Conservation (phyloP, 805 yeast genomes). For the Naumovozyma baii region DNA sequence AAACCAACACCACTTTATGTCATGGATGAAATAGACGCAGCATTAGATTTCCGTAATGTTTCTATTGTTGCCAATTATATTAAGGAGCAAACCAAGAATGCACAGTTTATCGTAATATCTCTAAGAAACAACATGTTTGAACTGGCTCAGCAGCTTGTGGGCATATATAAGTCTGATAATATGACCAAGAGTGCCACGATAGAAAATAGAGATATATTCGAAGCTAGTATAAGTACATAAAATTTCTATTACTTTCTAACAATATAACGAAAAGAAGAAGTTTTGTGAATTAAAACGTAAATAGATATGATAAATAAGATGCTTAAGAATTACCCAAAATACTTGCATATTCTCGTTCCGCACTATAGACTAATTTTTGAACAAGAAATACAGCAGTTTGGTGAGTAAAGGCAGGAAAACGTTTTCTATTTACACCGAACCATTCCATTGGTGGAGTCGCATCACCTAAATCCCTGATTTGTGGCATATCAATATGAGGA, state of each 20-base stretch:
- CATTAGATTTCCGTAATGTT: constrained; percentile 91
- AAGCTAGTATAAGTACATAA: constrained; percentile 2
- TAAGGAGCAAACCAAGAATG: constrained; percentile 89
- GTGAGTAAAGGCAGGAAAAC: constrained; percentile 80
- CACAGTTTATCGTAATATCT: constrained; percentile 92
- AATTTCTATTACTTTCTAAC: neutral
- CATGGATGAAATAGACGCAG: constrained; percentile 99
- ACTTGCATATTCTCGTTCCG: constrained; percentile 39
- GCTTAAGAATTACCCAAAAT: constrained; percentile 32
- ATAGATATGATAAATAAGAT: neutral
- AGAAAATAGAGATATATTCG: constrained; percentile 48
- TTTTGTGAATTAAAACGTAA: neutral
- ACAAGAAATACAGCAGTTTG: constrained; percentile 64
- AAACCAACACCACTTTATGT: constrained; percentile 96
- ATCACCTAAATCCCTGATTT: constrained; percentile 80
- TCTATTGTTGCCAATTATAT: constrained; percentile 96
- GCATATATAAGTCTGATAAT: constrained; percentile 87
- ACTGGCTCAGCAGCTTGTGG: constrained; percentile 86
- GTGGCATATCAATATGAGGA: constrained; percentile 83
- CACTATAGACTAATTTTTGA: constrained; percentile 64
- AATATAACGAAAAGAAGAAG: neutral
- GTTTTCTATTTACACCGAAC: constrained; percentile 87
- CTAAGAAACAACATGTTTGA: constrained; percentile 97
- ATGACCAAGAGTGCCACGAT: constrained; percentile 80
- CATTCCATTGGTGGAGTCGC: constrained; percentile 98